These are phyloP conservation scores for Podospora pseudopauciseta DNA, from an alignment of 495 filamentous ascomycete genomes.

Conservation along the genomic window DNA sequence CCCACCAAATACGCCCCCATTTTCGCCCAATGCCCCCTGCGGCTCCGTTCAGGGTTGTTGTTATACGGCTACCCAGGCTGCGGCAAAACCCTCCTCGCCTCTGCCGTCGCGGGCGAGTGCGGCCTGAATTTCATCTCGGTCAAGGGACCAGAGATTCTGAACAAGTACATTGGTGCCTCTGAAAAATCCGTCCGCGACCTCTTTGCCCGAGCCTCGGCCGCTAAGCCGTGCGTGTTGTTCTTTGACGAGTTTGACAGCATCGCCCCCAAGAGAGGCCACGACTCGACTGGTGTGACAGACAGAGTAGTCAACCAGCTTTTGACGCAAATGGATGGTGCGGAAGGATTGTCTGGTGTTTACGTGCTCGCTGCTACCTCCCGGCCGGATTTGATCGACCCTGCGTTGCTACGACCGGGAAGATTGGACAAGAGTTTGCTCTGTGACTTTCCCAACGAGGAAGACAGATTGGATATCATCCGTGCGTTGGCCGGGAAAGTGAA, in stretches of 20 bases:
- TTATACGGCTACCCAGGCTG: slow-evolving; percentile 95
- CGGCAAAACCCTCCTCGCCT: slow-evolving; percentile 90
- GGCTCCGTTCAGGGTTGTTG: slow-evolving; percentile 84
- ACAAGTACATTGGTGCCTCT: slow-evolving; percentile 96
- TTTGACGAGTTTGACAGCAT: slow-evolving; percentile 99
- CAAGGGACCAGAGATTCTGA: slow-evolving; percentile 95
- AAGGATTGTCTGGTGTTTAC: slow-evolving; percentile 90
- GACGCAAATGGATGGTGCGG: slow-evolving; percentile 98
- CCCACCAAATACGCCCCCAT: slow-evolving; percentile 98
- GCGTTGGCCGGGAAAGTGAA: slow-evolving; percentile 77
- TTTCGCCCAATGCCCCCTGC: slow-evolving; percentile 90
- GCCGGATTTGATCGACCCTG: slow-evolving; percentile 92
- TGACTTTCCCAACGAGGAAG: slow-evolving; percentile 73
- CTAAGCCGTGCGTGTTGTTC: slow-evolving; percentile 88
- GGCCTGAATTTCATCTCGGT: slow-evolving; percentile 97
- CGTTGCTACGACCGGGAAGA: slow-evolving; percentile 80
- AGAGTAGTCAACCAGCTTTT: slow-evolving; percentile 97
- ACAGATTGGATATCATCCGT: slow-evolving; percentile 80
- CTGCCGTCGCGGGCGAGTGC: slow-evolving; percentile 91
- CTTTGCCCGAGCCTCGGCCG: slow-evolving; percentile 86
- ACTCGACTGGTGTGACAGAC: slow-evolving; percentile 94
- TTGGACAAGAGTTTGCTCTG: slow-evolving; percentile 89
- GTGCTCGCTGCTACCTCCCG: slow-evolving; percentile 89
- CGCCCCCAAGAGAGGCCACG: slow-evolving; percentile 93
- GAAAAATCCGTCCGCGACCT: slow-evolving; percentile 94